These are phyloP conservation scores for Miscanthus sacchariflorus DNA, from an alignment of 202 grass and related monocot species.

Conservation along the genomic window DNA sequence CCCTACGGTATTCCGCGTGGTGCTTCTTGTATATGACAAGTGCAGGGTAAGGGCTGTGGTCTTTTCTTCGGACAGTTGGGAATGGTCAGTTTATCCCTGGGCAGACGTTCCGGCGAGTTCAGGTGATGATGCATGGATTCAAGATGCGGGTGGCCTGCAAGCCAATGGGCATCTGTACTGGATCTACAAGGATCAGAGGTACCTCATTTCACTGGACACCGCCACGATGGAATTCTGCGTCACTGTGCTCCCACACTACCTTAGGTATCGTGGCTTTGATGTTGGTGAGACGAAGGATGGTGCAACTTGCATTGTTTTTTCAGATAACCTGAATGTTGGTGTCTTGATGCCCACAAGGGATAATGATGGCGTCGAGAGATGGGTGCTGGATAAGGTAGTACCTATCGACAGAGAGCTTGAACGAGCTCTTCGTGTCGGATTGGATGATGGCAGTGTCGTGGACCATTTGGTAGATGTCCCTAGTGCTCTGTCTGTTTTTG, in stretches of 20 bases:
- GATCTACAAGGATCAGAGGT: background rate
- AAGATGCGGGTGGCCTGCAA: background rate
- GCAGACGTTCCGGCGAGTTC: background rate
- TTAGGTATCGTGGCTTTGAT: background rate
- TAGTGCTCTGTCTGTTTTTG: background rate
- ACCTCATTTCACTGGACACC: background rate
- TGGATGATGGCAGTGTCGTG: background rate
- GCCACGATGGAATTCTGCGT: background rate
- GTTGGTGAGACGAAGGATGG: background rate
- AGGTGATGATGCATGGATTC: no score
- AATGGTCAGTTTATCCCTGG: background rate
- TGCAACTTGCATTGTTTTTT: background rate
- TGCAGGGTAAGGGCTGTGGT: background rate
- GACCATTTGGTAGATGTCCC: background rate
- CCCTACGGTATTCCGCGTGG: background rate
- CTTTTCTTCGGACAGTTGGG: background rate
- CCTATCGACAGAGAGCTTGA: background rate
- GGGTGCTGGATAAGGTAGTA: background rate
- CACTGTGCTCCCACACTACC: background rate
- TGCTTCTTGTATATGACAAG: background rate
- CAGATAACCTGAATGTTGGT: background rate
- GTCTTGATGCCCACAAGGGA: background rate
- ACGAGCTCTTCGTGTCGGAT: background rate
- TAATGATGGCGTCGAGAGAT: background rate
- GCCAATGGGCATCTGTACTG: constrained; percentile 18